Evolutionary conservation across 192 early-diverging fungal species (phyloP).

Genomic region (Entomortierella lignicola): DNA sequence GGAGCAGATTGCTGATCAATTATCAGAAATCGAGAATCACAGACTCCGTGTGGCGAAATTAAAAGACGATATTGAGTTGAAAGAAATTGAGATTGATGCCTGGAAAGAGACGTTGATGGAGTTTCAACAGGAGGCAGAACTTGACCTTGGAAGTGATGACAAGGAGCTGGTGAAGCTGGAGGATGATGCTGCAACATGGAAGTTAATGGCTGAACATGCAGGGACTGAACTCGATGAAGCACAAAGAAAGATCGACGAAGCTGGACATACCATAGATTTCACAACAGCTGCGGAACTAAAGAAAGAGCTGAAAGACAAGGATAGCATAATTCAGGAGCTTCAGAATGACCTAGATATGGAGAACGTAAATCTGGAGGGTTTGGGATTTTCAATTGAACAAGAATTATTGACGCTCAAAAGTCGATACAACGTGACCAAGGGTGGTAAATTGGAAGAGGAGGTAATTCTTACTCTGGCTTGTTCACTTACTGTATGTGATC

Average conservation of each 20-base stretch:
- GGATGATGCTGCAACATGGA: not conserved
- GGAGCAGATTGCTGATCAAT: conserved; percentile 7
- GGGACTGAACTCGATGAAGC: not conserved
- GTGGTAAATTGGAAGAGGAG: conserved; percentile 29
- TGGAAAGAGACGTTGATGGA: too few relatives aligned
- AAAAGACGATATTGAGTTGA: not conserved
- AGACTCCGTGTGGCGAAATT: conserved; percentile 10
- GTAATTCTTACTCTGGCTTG: too few relatives aligned
- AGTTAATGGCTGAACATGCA: not conserved
- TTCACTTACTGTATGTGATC: not conserved
- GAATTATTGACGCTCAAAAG: conserved; percentile 25
- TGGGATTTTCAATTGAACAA: conserved; percentile 32
- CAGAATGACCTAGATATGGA: not conserved
- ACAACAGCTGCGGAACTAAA: not conserved
- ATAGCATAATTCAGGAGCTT: conserved; percentile 6
- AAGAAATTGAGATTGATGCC: not conserved
- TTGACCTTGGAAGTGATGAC: not conserved
- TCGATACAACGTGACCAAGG: conserved; percentile 11
- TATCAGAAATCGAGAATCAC: conserved; percentile 10
- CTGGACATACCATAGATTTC: not conserved
- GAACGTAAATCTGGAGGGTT: conserved; percentile 3
- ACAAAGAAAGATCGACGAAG: not conserved
- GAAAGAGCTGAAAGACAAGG: conserved; percentile 7
- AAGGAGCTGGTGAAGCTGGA: not conserved
- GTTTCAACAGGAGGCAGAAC: too few relatives aligned